These are phyloP conservation scores for Xylaria sp. DNA, from an alignment of 2,329 filamentous ascomycete species.

Conservation along the genomic window DNA sequence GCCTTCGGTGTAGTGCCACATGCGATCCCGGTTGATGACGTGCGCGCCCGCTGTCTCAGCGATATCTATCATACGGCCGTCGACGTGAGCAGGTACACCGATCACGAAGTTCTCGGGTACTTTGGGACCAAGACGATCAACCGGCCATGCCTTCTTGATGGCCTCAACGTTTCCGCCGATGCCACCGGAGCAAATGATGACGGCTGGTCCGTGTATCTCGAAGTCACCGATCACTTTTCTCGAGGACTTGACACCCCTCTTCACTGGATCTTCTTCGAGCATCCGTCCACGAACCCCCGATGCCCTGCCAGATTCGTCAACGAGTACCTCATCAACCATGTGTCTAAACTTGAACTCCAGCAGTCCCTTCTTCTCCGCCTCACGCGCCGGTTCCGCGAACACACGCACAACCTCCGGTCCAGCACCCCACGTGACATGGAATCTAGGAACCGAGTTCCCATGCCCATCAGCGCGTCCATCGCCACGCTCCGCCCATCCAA, in stretches of 20 bases:
- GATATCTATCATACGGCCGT: constrained; percentile 58
- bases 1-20: constrained; percentile 64
- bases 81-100: constrained; percentile 59
- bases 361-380: constrained; percentile 47
- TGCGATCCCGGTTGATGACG: constrained; percentile 56
- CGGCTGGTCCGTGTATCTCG: constrained; percentile 47
- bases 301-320: constrained; percentile 48
- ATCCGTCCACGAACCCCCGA: constrained; percentile 49
- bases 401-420: constrained; percentile 55
- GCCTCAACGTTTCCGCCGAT: constrained; percentile 59
- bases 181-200: constrained; percentile 53
- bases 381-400: constrained; percentile 51
- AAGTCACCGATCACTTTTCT: constrained; percentile 46
- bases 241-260: constrained; percentile 48
- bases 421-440: constrained; percentile 57
- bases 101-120: constrained; percentile 53
- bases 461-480: constrained; percentile 51
- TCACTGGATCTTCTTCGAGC: constrained; percentile 45
- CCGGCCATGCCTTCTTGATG: constrained; percentile 53
- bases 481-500: constrained; percentile 58
- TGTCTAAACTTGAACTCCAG: constrained; percentile 54
- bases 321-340: constrained; percentile 50
- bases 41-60: constrained; percentile 47
- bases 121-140: constrained; percentile 51
- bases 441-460: constrained; percentile 58